Evolutionary conservation across 2,329 filamentous ascomycete species (phyloP).

Genomic region (Cercospora nicotianae): DNA sequence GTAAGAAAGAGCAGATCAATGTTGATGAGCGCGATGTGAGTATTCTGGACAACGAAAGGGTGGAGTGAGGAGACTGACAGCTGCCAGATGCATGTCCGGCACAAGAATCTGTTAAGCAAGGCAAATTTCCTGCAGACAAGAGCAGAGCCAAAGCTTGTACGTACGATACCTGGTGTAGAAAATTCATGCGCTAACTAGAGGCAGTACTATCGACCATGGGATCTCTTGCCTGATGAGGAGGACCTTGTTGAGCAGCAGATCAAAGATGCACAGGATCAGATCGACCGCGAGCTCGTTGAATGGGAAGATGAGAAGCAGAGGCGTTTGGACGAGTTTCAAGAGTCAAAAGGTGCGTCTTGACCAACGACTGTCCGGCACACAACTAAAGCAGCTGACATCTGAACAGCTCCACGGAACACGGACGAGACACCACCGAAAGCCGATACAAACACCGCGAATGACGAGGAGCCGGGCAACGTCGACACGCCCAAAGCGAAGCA

Average conservation of each 20-base stretch:
- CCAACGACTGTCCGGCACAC: too few relatives aligned
- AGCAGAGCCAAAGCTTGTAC: constrained; percentile 70
- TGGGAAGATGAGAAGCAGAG: constrained; percentile 51
- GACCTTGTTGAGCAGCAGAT: constrained; percentile 70
- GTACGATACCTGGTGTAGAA: constrained; percentile 40
- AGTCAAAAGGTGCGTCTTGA: constrained; percentile 11
- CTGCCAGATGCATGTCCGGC: constrained; percentile 72
- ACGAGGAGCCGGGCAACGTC: not conserved
- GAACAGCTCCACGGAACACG: not conserved
- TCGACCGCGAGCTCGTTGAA: constrained; percentile 65
- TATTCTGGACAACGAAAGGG: not conserved
- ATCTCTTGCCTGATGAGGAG: constrained; percentile 68
- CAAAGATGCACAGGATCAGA: constrained; percentile 60
- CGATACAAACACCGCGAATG: constrained; percentile 11
- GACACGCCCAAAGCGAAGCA: not conserved
- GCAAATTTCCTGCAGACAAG: constrained; percentile 74
- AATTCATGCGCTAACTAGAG: constrained; percentile 17
- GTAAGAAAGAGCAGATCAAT: constrained; percentile 68
- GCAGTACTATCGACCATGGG: constrained; percentile 86
- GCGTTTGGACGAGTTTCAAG: constrained; percentile 11
- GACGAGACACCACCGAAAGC: not conserved
- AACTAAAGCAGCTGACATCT: not conserved
- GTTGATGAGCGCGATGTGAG: constrained; percentile 75
- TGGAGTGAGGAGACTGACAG: constrained; percentile 8
- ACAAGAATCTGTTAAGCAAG: constrained; percentile 68